A percentile compares a stretch with the other conserved stretches of the same genome.
phyloP scores from a whole-genome alignment of 2,329 filamentous ascomycete species.

The Colletotrichum sp. region DNA sequence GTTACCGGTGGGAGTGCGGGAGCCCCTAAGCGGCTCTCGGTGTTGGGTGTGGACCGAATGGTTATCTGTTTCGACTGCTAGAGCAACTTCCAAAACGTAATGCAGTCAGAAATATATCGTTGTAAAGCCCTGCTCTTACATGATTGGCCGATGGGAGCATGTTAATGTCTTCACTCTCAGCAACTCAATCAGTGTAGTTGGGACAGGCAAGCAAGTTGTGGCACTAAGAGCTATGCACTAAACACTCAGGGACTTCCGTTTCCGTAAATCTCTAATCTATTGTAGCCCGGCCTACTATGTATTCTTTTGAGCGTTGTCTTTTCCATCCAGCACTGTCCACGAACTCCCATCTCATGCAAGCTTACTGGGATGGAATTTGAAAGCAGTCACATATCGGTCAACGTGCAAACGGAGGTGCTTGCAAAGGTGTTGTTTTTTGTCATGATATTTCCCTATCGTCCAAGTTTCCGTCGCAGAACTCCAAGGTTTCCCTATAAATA shows the following conservation, averaged over 20 bases:
- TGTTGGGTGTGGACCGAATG: not conserved
- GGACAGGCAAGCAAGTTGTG: not conserved
- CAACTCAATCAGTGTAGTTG: not conserved
- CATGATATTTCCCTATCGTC: not conserved
- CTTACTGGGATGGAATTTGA: not conserved
- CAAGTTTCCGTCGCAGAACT: not conserved
- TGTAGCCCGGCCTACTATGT: no score
- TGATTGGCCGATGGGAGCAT: not conserved
- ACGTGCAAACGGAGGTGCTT: not conserved
- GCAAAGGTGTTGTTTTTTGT: no score
- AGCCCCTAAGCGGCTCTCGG: not conserved
- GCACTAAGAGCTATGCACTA: not conserved
- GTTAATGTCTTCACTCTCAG: rapidly evolving
- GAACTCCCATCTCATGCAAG: not conserved
- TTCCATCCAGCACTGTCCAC: not conserved
- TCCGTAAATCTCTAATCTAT: rapidly evolving
- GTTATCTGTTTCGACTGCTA: not conserved
- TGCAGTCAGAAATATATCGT: no score
- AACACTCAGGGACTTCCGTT: not conserved
- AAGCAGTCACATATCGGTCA: not conserved
- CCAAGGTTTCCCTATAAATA: not conserved
- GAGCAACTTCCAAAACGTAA: no score
- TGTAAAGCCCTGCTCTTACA: no score
- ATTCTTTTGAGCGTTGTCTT: not conserved
- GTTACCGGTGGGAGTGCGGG: not conserved